phyloP scores from a whole-genome alignment of 2,329 filamentous ascomycete species.

The Phoma sp. region DNA sequence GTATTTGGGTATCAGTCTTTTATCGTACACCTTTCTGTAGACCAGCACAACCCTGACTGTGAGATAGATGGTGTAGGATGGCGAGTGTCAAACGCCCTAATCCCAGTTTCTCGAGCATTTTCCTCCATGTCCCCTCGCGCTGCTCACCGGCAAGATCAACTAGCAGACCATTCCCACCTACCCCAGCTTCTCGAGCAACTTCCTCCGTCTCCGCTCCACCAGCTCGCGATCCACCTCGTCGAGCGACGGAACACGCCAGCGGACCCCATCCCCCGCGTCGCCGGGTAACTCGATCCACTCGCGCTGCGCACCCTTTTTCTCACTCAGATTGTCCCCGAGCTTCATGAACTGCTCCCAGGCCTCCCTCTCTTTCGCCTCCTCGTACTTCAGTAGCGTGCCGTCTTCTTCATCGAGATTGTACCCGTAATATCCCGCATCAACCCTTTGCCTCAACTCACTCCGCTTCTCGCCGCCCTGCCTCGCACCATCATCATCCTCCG shows the following conservation, averaged over 20 bases:
- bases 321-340: constrained; percentile 56
- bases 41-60: too few species aligned
- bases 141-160: not conserved
- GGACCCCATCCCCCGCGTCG: constrained; percentile 80
- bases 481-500: constrained; percentile 56
- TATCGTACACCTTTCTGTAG: too few species aligned
- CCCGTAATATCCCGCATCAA: constrained; percentile 95
- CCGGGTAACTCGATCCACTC: constrained; percentile 86
- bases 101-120: not conserved
- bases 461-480: constrained; percentile 71
- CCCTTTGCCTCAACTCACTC: constrained; percentile 73
- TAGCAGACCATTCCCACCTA: constrained; percentile 3
- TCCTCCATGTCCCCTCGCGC: constrained; percentile 26
- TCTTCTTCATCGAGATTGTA: constrained; percentile 94
- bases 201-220: constrained; percentile 81
- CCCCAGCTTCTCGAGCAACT: constrained; percentile 79
- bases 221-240: constrained; percentile 96
- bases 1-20: too few species aligned
- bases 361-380: constrained; percentile 82
- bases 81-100: too few species aligned
- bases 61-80: too few species aligned
- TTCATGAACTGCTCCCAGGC: constrained; percentile 72
- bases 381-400: constrained; percentile 78
- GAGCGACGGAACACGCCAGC: constrained; percentile 82
- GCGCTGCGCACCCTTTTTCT: constrained; percentile 35